Percentiles rank a stretch among this genome's conserved stretches.
These are phyloP conservation scores for Peltaster fructicola DNA, from an alignment of 2,329 filamentous ascomycete species.

Conservation along the genomic window DNA sequence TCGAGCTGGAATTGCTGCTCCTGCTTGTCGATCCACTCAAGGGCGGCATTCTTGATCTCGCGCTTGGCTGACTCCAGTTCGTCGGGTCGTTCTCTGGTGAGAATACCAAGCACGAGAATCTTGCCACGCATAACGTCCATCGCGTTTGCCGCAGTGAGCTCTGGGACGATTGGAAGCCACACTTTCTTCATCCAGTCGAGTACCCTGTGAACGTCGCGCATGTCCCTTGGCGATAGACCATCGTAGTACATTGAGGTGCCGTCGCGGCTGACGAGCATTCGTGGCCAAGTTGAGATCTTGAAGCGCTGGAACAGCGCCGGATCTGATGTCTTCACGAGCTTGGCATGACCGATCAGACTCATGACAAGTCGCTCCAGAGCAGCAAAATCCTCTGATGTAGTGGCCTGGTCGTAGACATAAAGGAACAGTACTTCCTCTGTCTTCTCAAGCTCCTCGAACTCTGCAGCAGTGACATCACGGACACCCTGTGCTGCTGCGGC, in stretches of 20 bases:
- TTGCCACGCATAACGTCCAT: constrained; percentile 90
- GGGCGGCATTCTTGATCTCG: constrained; percentile 87
- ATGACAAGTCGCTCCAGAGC: constrained; percentile 75
- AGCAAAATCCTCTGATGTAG: constrained; percentile 76
- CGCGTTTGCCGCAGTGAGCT: constrained; percentile 79
- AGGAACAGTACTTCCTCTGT: constrained; percentile 91
- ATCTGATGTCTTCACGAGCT: constrained; percentile 80
- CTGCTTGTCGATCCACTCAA: constrained; percentile 97
- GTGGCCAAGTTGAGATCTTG: constrained; percentile 95
- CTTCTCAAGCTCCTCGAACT: constrained; percentile 70
- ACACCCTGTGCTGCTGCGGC: constrained; percentile 61
- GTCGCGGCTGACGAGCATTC: constrained; percentile 73
- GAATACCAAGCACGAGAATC: constrained; percentile 79
- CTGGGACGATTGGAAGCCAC: constrained; percentile 90
- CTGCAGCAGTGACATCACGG: constrained; percentile 57
- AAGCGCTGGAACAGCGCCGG: constrained; percentile 58
- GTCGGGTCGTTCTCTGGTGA: constrained; percentile 63
- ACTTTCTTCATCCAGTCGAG: constrained; percentile 89
- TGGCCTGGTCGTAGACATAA: constrained; percentile 95
- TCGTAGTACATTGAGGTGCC: constrained; percentile 82
- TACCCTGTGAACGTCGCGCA: constrained; percentile 70
- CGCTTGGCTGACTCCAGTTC: constrained; percentile 62
- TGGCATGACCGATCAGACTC: constrained; percentile 77
- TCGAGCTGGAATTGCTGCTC: constrained; percentile 82
- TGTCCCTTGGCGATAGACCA: constrained; percentile 71